phyloP scores from a whole-genome alignment of 2,329 filamentous ascomycete genomes.

The Diatrype stigma region DNA sequence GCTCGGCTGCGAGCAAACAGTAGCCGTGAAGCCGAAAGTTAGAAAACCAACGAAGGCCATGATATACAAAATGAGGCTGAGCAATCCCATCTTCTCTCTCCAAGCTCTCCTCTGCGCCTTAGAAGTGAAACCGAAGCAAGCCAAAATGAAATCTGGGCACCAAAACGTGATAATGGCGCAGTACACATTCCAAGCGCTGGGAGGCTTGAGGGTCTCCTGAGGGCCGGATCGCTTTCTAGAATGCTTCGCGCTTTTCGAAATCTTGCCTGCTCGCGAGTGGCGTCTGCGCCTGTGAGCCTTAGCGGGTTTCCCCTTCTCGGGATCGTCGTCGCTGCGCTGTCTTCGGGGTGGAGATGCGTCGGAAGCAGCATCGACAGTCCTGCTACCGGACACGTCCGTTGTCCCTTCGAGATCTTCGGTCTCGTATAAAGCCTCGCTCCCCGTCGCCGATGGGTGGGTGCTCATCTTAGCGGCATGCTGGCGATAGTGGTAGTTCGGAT shows the following conservation, averaged over 20 bases:
- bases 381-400: conserved; percentile 48
- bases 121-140: conserved; percentile 78
- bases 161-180: conserved; percentile 93
- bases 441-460: conserved; percentile 84
- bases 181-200: conserved; percentile 92
- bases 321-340: conserved; percentile 33
- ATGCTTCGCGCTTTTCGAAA: conserved; percentile 53
- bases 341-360: conserved; percentile 38
- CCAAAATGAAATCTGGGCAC: conserved; percentile 80
- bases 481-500: conserved; percentile 94
- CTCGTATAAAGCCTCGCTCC: conserved; percentile 83
- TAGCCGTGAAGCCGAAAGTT: conserved; percentile 91
- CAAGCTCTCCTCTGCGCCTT: conserved; percentile 89
- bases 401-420: conserved; percentile 73
- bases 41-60: conserved; percentile 89
- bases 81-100: conserved; percentile 96
- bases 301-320: conserved; percentile 33
- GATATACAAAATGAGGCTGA: conserved; percentile 87
- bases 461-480: conserved; percentile 93
- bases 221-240: conserved; percentile 47
- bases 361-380: conserved; percentile 42
- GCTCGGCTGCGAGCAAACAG: conserved; percentile 73
- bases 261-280: conserved; percentile 52
- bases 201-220: conserved; percentile 67
- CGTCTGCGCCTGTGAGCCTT: conserved; percentile 35